These are phyloP conservation scores for Rhynchospora tenuis DNA, from an alignment of 176 grass and related monocot genomes.

Conservation along the genomic window DNA sequence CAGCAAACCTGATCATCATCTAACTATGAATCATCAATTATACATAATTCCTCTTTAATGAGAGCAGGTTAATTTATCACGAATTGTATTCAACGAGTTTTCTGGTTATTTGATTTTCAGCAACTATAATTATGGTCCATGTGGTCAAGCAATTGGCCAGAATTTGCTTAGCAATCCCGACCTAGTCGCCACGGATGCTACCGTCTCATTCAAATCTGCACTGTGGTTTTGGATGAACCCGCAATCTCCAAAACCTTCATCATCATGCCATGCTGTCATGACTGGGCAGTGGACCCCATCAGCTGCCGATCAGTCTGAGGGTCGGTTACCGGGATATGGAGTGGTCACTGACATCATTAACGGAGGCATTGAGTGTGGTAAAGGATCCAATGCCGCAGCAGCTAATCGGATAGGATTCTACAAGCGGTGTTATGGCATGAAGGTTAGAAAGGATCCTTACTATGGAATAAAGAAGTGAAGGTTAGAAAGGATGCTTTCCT, in stretches of 20 bases:
- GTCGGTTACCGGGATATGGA: conserved; percentile 44
- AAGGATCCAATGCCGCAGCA: background rate
- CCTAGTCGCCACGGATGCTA: conserved; percentile 39
- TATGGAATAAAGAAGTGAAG: too few species aligned
- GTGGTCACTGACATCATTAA: conserved; percentile 67
- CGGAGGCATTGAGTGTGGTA: conserved; percentile 52
- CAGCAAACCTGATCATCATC: too few species aligned
- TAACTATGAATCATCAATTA: background rate
- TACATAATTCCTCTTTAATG: background rate
- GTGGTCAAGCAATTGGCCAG: conserved; percentile 28
- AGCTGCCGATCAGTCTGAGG: conserved; percentile 12
- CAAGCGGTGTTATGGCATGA: conserved; percentile 39
- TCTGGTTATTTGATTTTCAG: background rate
- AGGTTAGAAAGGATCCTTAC: too few species aligned
- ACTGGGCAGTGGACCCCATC: conserved; percentile 44
- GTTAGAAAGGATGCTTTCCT: too few species aligned
- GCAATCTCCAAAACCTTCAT: conserved; percentile 43
- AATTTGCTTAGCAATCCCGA: conserved; percentile 60
- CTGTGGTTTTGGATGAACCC: conserved; percentile 68
- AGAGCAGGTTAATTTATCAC: background rate
- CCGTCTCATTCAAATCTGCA: conserved; percentile 51
- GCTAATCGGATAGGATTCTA: conserved; percentile 43
- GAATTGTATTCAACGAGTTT: background rate
- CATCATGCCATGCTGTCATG: conserved; percentile 48
- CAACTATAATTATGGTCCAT: conserved; percentile 70